Evolutionary conservation across 345 rosid genomes (phyloP), one percentile per base, ranked within the genome.

Genomic region (Erysimum cheiranthoides): DNA sequence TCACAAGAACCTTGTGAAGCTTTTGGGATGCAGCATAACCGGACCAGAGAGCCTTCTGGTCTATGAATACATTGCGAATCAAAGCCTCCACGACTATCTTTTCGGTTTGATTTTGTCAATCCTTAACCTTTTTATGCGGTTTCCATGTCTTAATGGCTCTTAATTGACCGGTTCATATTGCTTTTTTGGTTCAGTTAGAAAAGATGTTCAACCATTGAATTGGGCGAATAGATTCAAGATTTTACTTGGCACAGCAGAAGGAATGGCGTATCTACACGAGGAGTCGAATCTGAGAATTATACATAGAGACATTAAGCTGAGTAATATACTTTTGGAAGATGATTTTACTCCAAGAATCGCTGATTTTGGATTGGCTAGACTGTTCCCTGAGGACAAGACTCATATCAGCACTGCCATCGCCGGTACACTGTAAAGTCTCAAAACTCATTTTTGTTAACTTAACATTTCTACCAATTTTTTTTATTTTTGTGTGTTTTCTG

Each of bases 21-120:
- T 94, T 68, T 61, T 94, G 62, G 98, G 98, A 10, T 92, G 93
- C 83, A 92, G 96, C 89, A 81, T 92, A 67, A 87, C 90, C 0
- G 96, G 97, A 21, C 98, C 96, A 0, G 96, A 90, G 81, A 92
- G 97, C 83, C 96, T 92, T 81, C 86, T 90, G 32, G 89, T 94
- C 27, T 92, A 92, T 35, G 97, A 94, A 82, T 94, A 81, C 46
- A 78, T 92, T 56, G 86, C 93, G 0, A 92, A 92, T 82, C 90
- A 79, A 78, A 89, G 96, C 82, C 92, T 94, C 32, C 84, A 84
- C 12, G 87, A 90, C 49, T 73, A 84, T 71, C 75, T 94, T 49
- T 87, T 83, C 50, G 88, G 98, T 93, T 65, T 17, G 81, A 47
- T 32, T 45, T 25, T 58, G 28, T 65, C 68, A 77, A 18, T 42